Base-by-base conservation (phyloP, 148 eudicot species). In the Nepenthes mirabilis region DNA sequence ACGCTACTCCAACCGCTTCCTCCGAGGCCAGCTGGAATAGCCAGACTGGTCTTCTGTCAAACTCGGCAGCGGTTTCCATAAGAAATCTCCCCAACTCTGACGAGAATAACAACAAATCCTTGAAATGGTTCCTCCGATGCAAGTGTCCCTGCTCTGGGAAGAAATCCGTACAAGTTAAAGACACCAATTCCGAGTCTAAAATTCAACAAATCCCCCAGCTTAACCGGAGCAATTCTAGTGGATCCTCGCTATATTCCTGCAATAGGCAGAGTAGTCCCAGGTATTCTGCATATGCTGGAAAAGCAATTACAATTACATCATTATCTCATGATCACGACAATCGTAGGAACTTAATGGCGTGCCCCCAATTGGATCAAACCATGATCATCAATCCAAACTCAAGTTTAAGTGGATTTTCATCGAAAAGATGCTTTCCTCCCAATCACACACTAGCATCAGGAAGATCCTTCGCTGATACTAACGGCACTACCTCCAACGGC, bases 11-110 rank as follows among this genome's bases (percentile, higher is more conserved):
- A 34, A 84, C 91, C 0, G 95, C 84, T 65, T 90, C 90, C 1
- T 90, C 97, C 0, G 97, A 90, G 65, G 97, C 86, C 0, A 84
- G 95, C 64, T 84, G 88, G 95, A 90, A 82, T 61, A 90, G 97
- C 86, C 88, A 80, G 67, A 77, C 84, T 13, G 97, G 91, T 52
- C 79, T 90, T 40, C 61, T 84, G 12, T 55, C 75, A 32, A 80
- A 84, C 1, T n/a, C 62, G 32, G 73, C 79, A 0, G 70, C 66
- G 45, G 68, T 65, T 34, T 14, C 64, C 37, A 66, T 72, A 32
- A 81, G 64, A 48, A 70, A 67, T 40, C 14, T 67, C 12, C n/a
- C 76, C 6, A 43, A 8, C 10, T 43, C 59, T 36, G 52, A 37
- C 1, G 37, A 36, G 12, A 37, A 34, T 9, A 52, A 8, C 14